Evolutionary conservation across 2,329 filamentous ascomycete species (phyloP), one percentile per base, ranked within the genome.

Genomic region (Colletotrichum incanum): DNA sequence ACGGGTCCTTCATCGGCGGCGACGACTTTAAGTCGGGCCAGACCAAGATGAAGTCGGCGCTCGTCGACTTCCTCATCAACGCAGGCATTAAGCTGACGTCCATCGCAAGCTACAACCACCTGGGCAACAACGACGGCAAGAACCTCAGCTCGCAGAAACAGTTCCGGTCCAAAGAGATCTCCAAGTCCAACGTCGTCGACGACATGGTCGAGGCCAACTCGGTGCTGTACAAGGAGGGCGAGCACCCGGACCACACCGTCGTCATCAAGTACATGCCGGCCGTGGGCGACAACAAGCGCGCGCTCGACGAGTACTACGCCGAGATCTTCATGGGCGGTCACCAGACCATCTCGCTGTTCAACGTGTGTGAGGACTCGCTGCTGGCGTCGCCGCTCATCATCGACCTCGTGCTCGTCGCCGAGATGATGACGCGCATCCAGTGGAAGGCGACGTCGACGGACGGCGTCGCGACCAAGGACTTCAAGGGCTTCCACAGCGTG

Each of bases 181-280:
- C 94, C 85, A 99, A 99, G 89, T 97, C 94, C 79, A 99, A 98
- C 82, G 96, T 99, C 16, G 96, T 99, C 67, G 96, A 99, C 82
- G 96, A 99, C 87, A 99, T 99, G 96, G 96, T 99, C 73, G 95
- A 94, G 79, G 96, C 96, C 80, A 99, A 99, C 87, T 87, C 85
- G 62, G 92, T 98, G 61, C 89, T 99, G 68, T 99, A 99, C 88
- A 91, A 93, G 84, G 87, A 94, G 79, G 95, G 92, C 77, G 96
- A 99, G 86, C 95, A 98, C 84, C 96, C 96, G 2, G 95, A 99
- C 82, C 96, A 99, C 87, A 97, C 94, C 72, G 96, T 99, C 72
- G 96, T 99, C 78, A 99, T 99, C 91, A 99, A 99, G 91, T 99
- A 99, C 88, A 98, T 99, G 95, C 96, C 96, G 45, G 94, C 95